phyloP scores from a whole-genome alignment of 495 filamentous ascomycete species.

The Trichodelitschia bisporula region DNA sequence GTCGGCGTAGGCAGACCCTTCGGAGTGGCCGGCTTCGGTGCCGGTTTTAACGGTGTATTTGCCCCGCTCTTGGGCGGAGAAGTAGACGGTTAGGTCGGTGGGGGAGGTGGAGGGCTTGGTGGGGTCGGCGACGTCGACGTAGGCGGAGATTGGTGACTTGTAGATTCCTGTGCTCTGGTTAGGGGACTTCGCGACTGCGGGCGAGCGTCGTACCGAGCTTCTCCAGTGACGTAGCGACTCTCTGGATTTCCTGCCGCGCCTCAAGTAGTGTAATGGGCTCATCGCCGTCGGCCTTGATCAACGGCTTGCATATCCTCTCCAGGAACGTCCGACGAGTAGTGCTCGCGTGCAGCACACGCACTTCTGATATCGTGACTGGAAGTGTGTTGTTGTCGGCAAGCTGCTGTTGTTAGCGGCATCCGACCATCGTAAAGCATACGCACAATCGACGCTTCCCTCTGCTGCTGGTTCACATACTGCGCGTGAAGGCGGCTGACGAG shows the following conservation, averaged over 20 bases:
- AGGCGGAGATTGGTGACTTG: slow-evolving; percentile 56
- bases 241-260: slow-evolving; percentile 42
- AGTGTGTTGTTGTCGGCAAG: slow-evolving; percentile 57
- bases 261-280: slow-evolving; percentile 50
- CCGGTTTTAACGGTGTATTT: slow-evolving; percentile 69
- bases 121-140: slow-evolving; percentile 41
- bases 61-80: slow-evolving; percentile 53
- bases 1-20: slow-evolving; percentile 77
- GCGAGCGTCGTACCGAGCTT: slow-evolving; percentile 39
- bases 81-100: slow-evolving; percentile 45
- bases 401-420: slow-evolving; percentile 16
- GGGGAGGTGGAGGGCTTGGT: slow-evolving; percentile 31
- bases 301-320: slow-evolving; percentile 47
- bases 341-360: slow-evolving; percentile 53
- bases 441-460: slow-evolving; percentile 32
- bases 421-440: neutral
- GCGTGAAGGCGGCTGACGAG: slow-evolving; percentile 34
- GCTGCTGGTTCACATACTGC: slow-evolving; percentile 41
- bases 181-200: neutral
- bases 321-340: slow-evolving; percentile 64
- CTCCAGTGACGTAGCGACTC: slow-evolving; percentile 45
- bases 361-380: slow-evolving; percentile 54
- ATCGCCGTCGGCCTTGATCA: slow-evolving; percentile 42
- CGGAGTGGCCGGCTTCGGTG: slow-evolving; percentile 73
- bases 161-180: slow-evolving; percentile 40